Percentiles rank a stretch among this genome's conserved stretches.
These are phyloP conservation scores for Camelina hispida DNA, from an alignment of 345 rosid genomes.

Conservation along the genomic window DNA sequence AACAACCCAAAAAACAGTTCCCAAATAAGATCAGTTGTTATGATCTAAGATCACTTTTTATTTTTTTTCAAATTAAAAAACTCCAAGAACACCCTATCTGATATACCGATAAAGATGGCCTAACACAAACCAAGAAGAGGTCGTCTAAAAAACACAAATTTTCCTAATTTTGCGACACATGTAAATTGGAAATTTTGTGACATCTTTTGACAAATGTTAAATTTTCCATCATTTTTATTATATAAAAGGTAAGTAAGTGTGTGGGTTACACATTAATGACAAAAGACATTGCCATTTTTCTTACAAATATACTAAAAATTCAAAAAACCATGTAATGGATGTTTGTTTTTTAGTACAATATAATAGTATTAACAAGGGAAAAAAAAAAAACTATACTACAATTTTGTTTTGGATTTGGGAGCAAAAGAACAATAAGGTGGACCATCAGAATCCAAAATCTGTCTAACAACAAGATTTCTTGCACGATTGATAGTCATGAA, in stretches of 20 bases:
- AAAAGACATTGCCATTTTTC: not conserved
- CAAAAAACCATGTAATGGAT: not conserved
- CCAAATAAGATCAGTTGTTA: no score
- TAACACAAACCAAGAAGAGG: constrained; percentile 19
- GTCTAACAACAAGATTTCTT: constrained; percentile 62
- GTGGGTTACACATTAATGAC: not conserved
- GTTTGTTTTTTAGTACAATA: not conserved
- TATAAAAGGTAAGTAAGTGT: not conserved
- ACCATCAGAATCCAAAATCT: constrained; percentile 52
- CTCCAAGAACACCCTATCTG: no score
- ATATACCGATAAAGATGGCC: no score
- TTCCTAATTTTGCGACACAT: constrained; percentile 21
- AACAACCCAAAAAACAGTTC: no score
- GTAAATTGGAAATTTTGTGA: constrained; percentile 3
- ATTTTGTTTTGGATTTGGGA: constrained; percentile 35
- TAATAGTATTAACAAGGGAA: no score
- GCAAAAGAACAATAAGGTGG: constrained; percentile 27
- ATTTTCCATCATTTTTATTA: not conserved
- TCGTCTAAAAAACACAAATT: constrained; percentile 4
- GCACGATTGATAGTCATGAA: constrained; percentile 82
- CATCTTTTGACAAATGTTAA: constrained; percentile 6
- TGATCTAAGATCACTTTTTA: no score
- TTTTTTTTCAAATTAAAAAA: no score
- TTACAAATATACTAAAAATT: not conserved
- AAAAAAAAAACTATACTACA: not conserved